Percentiles rank a stretch among this genome's conserved stretches.
Evolutionary conservation across 495 filamentous ascomycete species (phyloP).

Genomic region (Poronia punctata): DNA sequence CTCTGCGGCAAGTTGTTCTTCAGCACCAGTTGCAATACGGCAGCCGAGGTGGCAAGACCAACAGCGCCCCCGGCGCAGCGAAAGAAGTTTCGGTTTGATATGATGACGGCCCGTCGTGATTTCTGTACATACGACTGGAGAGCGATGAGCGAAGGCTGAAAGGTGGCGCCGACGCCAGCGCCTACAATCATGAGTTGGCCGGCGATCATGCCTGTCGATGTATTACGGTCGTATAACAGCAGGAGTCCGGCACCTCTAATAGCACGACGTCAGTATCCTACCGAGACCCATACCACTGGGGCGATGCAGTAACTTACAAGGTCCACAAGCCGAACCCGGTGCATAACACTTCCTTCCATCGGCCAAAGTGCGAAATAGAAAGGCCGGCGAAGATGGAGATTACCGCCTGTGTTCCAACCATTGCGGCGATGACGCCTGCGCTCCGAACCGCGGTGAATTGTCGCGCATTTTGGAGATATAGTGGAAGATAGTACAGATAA

Average conservation of each 20-base stretch:
- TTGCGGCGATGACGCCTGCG: slow-evolving; percentile 44
- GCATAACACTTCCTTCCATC: slow-evolving; percentile 52
- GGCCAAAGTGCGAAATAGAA: slow-evolving; percentile 48
- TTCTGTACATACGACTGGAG: slow-evolving; percentile 56
- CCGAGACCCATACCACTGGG: background rate
- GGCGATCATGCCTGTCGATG: slow-evolving; percentile 12
- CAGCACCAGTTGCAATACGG: slow-evolving; percentile 47
- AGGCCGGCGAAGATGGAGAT: slow-evolving; percentile 49
- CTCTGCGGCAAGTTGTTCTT: slow-evolving; percentile 12
- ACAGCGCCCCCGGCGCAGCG: slow-evolving; percentile 53
- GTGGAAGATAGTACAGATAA: slow-evolving; percentile 42
- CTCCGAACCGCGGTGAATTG: slow-evolving; percentile 27
- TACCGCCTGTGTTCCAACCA: slow-evolving; percentile 47
- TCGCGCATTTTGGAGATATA: slow-evolving; percentile 41
- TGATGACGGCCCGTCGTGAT: slow-evolving; percentile 53
- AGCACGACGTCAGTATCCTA: background rate
- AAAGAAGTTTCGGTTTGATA: slow-evolving; percentile 57
- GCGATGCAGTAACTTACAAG: slow-evolving; percentile 27
- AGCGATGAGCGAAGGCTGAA: slow-evolving; percentile 56
- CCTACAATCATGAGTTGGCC: slow-evolving; percentile 45
- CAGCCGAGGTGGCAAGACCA: slow-evolving; percentile 54
- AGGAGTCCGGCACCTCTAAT: slow-evolving; percentile 43
- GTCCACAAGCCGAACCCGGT: slow-evolving; percentile 46
- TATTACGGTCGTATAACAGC: slow-evolving; percentile 40
- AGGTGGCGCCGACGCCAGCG: slow-evolving; percentile 47